A percentile compares a stretch with the other conserved stretches of the same genome.
Evolutionary conservation across 257 asterid species (phyloP).

Genomic region (Lavandula angustifolia): DNA sequence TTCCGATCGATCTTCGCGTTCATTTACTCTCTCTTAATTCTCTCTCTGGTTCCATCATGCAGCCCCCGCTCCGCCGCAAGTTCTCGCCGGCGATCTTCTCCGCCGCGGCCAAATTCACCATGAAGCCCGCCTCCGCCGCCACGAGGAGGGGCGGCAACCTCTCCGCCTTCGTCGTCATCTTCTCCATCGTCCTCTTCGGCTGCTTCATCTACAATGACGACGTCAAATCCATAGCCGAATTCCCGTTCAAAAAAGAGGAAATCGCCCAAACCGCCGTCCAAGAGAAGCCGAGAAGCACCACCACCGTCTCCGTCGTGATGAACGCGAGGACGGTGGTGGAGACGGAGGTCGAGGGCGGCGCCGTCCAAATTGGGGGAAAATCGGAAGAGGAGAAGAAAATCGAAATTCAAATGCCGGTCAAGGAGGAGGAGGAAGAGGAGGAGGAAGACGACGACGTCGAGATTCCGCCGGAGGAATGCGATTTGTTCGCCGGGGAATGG

Average conservation of each 20-base stretch:
- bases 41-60: slow-evolving; percentile 38
- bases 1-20: neutral
- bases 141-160: slow-evolving; percentile 59
- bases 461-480: slow-evolving; percentile 67
- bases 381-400: neutral
- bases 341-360: slow-evolving; percentile 38
- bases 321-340: slow-evolving; percentile 62
- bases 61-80: slow-evolving; percentile 66
- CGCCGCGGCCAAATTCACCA: slow-evolving; percentile 37
- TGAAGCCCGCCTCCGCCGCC: slow-evolving; percentile 51
- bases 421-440: slow-evolving; percentile 41
- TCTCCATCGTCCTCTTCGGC: slow-evolving; percentile 76
- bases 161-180: slow-evolving; percentile 58
- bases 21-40: neutral
- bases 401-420: slow-evolving; percentile 40
- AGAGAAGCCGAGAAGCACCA: slow-evolving; percentile 17
- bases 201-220: slow-evolving; percentile 88
- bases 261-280: neutral
- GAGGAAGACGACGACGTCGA: slow-evolving; percentile 44
- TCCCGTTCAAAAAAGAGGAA: slow-evolving; percentile 62
- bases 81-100: slow-evolving; percentile 41
- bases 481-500: slow-evolving; percentile 72
- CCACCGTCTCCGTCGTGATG: slow-evolving; percentile 48
- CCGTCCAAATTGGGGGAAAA: neutral
- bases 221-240: slow-evolving; percentile 74